Base-by-base conservation (phyloP, 2,329 filamentous ascomycete species). In the Pseudogymnoascus sp. region DNA sequence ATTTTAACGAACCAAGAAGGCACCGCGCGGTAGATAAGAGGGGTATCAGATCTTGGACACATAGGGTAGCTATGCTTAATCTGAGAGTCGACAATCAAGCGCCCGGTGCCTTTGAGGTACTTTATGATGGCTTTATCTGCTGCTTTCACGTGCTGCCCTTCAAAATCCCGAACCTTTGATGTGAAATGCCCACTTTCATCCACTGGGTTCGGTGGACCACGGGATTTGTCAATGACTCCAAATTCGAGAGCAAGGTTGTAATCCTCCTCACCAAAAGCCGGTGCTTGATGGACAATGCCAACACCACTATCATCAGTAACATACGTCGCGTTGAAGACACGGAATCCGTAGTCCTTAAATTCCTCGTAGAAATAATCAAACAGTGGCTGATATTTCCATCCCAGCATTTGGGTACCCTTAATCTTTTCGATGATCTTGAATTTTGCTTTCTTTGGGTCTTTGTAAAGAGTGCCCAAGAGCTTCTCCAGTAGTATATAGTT, bases 1-100 rank as follows among this genome's bases (percentile, higher is more conserved):
- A 97, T 91, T 74, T 90, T 91, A 71, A 97, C 89, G 74, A 97
- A 97, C 93, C 93, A 97, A 0, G 92, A 91, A 7, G 93, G 90
- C 16, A 97, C 91, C 26, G 93, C 91, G 67, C 90, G 86, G 77
- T 96, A 95, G 70, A 97, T 96, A 66, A 97, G 82, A 31, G 92
- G 93, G 0, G 91, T 97, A 73, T 97, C 93, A n/a, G 92, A 96
- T 65, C 93, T 86, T 78, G 90, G 92, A 76, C 93, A 97, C 84
- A 93, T 93, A 19, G 91, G 92, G 75, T 96, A 96, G 70, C 90
- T 93, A 79, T 97, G 93, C 72, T 84, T 91, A 66, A 96, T 83
- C 75, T 96, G 91, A 59, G 90, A 91, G 68, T 96, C 92, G 31
- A 92, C 89, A 37, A 96, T 82, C 61, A 97, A 74, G 62, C 91